These are phyloP conservation scores for Coniferiporia sulphurascens DNA, from an alignment of 1,284 basidiomycete genomes.

Conservation along the genomic window DNA sequence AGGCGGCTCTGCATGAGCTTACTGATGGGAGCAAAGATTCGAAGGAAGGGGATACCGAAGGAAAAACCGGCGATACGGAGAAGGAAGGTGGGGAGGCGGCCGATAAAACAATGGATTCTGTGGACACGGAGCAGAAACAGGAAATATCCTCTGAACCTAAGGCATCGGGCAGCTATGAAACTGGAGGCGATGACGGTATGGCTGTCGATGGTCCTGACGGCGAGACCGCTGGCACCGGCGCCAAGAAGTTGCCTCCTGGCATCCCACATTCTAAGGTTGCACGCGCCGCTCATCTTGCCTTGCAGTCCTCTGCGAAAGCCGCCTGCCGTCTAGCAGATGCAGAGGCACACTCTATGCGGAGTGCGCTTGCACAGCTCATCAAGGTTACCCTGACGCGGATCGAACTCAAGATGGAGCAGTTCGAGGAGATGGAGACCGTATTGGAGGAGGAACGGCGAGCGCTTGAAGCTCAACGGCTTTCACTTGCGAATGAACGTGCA, in stretches of 20 bases:
- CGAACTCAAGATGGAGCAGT: slow-evolving; percentile 89
- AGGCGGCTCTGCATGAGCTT: slow-evolving; percentile 80
- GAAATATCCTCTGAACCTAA: slow-evolving; percentile 14
- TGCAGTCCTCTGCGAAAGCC: slow-evolving; percentile 87
- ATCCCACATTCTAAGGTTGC: slow-evolving; percentile 74
- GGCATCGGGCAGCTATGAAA: slow-evolving; percentile 21
- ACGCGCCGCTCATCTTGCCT: slow-evolving; percentile 78
- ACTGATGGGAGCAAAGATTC: slow-evolving; percentile 51
- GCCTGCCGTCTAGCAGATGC: slow-evolving; percentile 79
- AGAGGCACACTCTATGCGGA: slow-evolving; percentile 80
- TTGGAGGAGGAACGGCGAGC: slow-evolving; percentile 81
- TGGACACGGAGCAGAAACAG: slow-evolving; percentile 23
- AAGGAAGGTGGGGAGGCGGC: slow-evolving; percentile 25
- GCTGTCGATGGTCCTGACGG: slow-evolving; percentile 33
- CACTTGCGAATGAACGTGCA: slow-evolving; percentile 61
- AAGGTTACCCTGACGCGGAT: slow-evolving; percentile 91
- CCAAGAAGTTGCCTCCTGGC: slow-evolving; percentile 33
- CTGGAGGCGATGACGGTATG: slow-evolving; percentile 30
- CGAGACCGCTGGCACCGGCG: slow-evolving; percentile 14
- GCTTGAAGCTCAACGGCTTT: slow-evolving; percentile 67
- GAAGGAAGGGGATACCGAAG: slow-evolving; percentile 27
- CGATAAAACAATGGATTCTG: slow-evolving; percentile 34
- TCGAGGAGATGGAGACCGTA: slow-evolving; percentile 86
- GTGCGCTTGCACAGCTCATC: slow-evolving; percentile 81
- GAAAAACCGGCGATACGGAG: slow-evolving; percentile 28